Evolutionary conservation across 352 stramenopile genomes (phyloP), one percentile per base, ranked within the genome.

Genomic region (Phytopythium kandeliae): DNA sequence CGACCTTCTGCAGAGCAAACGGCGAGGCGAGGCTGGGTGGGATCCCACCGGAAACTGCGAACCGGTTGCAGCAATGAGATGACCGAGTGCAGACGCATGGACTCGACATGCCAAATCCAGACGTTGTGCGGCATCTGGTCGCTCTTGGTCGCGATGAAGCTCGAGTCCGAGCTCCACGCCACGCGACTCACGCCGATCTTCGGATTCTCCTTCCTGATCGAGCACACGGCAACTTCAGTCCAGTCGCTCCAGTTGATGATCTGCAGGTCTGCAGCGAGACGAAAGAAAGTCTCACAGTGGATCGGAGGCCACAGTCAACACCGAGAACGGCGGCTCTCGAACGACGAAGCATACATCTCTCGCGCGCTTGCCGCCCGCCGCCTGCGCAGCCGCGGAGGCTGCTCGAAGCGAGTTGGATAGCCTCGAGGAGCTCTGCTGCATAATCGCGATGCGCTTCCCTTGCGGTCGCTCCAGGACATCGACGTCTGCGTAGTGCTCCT

Each of bases 71-170:
- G 74, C 28, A 88, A 60, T 15, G 79, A 86, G 26, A 92, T 61
- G 16, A 79, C 65, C 4, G 74, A 71, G 49, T 86, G 70, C 48
- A 91, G 61, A 37, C 63, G 85, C 62, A 91, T 75, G 24, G 67
- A 86, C 46, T 89, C 71, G 11, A 71, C 89, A 30, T 78, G 63
- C 83, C 83, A 93, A 22, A 93, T 80, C 83, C 83, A 93, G 28
- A 93, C 69, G 43, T 91, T 89, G 51, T 88, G 81, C 15, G 83
- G 79, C 78, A 90, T 93, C 22, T 85, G 67, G 34, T 93, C 83
- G 35, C 79, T 90, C 60, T 81, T 89, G 6, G 83, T 88, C 21
- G 72, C 83, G 35, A 92, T 42, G 61, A 82, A 89, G 33, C 67
- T 56, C 12, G 80, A 84, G 44, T 93, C 74, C 17, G 60, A 63